Evolutionary conservation across 768 basidiomycete species (phyloP), one percentile per base, ranked within the genome.

Genomic region (Udeniomyces megalosporus): DNA sequence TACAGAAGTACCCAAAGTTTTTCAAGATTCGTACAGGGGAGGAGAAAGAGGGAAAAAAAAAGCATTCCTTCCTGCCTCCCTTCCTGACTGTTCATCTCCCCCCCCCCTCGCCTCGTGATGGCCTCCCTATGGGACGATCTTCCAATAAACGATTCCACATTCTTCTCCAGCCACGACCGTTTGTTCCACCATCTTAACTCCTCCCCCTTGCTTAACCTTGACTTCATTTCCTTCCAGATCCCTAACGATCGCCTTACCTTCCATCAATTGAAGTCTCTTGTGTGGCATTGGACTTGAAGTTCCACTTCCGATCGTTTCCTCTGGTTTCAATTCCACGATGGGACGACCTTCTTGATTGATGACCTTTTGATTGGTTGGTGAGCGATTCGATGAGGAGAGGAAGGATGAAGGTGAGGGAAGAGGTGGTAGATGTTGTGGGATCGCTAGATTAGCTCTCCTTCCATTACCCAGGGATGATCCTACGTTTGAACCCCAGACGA

Each of bases 401-500:
- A 10, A 54, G 66, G 24, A 57, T 67, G 11, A 34, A 14, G 56
- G 26, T 8, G 50, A 28, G 11, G 63, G 55, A 1, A 76, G 67
- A 1, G 73, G 69, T 10, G 72, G 70, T 14, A 77, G 69, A 60
- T 77, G 74, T 61, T 76, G 75, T 1, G 76, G 76, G 12, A 74
- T 69, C 7, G 75, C 70, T 10, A 74, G 67, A 60, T 74, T 75
- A 17, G 73, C 72, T 12, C 75, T 67, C 46, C 74, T 75, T 14
- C 74, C 74, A 28, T 73, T 76, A 0, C 76, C 76, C 28, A 76
- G 70, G 68, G 76, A 72, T 48, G 70, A 72, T 45, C 72, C 69
- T 46, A 62, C 70, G 48, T 71, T 73, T 11, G 67, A 69, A 22
- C 72, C 74, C 72, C 72, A 74, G 1, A 71, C 70, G 70, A 73